Conservation (phyloP, 148 eudicot genomes). For the Fallopia convolvulus region DNA sequence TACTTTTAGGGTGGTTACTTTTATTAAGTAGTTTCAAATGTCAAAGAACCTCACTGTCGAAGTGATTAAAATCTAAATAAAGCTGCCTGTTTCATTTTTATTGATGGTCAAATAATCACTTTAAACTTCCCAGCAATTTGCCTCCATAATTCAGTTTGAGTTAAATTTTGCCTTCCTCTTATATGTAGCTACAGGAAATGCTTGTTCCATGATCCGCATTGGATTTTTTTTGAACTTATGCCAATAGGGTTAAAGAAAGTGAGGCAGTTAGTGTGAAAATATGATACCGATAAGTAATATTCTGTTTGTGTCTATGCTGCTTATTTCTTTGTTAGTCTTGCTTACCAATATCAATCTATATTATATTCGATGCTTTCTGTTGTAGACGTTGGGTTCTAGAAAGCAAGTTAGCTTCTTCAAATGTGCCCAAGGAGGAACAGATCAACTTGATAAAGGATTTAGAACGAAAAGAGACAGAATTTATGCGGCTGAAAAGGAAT, state of each 20-base stretch:
- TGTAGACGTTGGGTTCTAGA: constrained; percentile 87
- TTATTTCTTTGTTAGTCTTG: background rate
- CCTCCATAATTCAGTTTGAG: background rate
- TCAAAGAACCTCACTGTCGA: background rate
- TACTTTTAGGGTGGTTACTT: too few species aligned
- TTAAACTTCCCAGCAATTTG: background rate
- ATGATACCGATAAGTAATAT: background rate
- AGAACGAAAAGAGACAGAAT: constrained; percentile 93
- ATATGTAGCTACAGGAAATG: background rate
- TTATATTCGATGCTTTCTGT: constrained; percentile 1
- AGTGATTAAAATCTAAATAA: background rate
- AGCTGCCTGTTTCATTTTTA: background rate
- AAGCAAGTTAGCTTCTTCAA: constrained; percentile 79
- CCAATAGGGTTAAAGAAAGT: background rate
- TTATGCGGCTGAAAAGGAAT: constrained; percentile 84
- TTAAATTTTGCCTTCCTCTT: background rate
- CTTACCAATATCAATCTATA: background rate
- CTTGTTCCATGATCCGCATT: background rate
- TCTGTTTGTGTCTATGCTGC: background rate
- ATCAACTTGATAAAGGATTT: constrained; percentile 74
- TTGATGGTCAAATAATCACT: background rate
- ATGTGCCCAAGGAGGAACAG: constrained; percentile 93
- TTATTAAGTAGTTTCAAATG: too few species aligned
- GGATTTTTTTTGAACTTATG: background rate
- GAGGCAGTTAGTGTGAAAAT: background rate